A percentile compares a stretch with the other conserved stretches of the same genome.
Evolutionary conservation across 805 yeast genomes (phyloP).

Genomic region (Wickerhamiella alocasiicola): DNA sequence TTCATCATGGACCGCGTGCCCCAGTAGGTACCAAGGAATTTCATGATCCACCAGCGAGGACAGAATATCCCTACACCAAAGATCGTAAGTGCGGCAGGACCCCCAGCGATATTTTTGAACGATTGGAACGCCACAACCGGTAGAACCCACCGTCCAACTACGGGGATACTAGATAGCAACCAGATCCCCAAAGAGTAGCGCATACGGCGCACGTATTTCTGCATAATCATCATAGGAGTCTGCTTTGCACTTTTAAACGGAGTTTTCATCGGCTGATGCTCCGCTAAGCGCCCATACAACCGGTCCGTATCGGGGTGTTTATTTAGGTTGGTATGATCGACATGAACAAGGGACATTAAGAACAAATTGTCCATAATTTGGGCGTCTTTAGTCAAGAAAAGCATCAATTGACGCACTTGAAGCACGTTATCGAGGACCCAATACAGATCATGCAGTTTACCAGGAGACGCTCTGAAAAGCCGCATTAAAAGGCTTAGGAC

Average conservation of each 20-base stretch:
- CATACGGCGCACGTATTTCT: constrained; percentile 1
- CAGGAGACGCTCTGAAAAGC: constrained; percentile 14
- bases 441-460: constrained; percentile 17
- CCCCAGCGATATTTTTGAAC: constrained; percentile 36
- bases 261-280: not conserved
- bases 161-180: constrained; percentile 31
- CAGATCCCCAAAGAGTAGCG: constrained; percentile 20
- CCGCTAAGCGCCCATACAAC: constrained; percentile 17
- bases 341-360: constrained; percentile 29
- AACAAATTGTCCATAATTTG: constrained; percentile 29
- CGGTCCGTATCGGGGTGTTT: constrained; percentile 32
- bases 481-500: constrained; percentile 19
- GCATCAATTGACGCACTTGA: constrained; percentile 32
- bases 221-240: not conserved
- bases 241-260: constrained; percentile 2
- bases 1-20: constrained; percentile 35
- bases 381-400: constrained; percentile 20
- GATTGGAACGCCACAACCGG: constrained; percentile 35
- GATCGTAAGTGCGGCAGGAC: constrained; percentile 32
- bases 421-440: constrained; percentile 28
- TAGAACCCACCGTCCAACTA: constrained; percentile 32
- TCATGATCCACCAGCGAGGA: constrained; percentile 29
- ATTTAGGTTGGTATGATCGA: constrained; percentile 29
- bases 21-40: constrained; percentile 34
- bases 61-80: constrained; percentile 28